Evolutionary conservation across 2,329 filamentous ascomycete genomes (phyloP).

Genomic region (Davidsoniella virescens): DNA sequence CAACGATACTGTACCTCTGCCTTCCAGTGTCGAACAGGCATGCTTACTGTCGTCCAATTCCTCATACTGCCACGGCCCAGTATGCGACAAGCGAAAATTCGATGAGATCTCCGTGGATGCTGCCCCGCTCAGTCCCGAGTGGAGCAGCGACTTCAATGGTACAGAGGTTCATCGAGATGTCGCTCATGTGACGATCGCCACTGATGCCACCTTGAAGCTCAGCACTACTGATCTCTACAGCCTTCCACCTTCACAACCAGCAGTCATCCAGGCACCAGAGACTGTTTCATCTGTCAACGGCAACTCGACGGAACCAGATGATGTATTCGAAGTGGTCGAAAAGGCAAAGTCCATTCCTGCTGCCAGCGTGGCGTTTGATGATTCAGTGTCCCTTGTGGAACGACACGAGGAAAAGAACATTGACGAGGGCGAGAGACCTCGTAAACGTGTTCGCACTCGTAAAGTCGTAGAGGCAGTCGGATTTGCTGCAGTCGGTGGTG

Average conservation of each 20-base stretch:
- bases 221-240: neutral
- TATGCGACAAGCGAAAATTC: conserved; percentile 10
- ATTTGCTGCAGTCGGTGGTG: conserved; percentile 23
- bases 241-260: neutral
- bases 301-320: neutral
- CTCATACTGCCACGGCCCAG: no score
- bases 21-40: no score
- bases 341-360: neutral
- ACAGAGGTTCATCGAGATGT: neutral
- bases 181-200: neutral
- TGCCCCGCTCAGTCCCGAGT: neutral
- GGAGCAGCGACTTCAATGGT: neutral
- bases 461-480: conserved; percentile 20
- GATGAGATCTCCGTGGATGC: conserved; percentile 10
- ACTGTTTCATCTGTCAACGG: neutral
- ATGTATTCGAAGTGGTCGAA: neutral
- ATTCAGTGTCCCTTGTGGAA: neutral
- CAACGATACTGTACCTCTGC: no score
- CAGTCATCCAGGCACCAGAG: neutral
- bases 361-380: neutral
- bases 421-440: conserved; percentile 7
- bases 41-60: no score
- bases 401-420: neutral
- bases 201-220: neutral
- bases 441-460: conserved; percentile 17